Evolutionary conservation across 257 asterid genomes (phyloP).

Genomic region (Penstemon eatonii): DNA sequence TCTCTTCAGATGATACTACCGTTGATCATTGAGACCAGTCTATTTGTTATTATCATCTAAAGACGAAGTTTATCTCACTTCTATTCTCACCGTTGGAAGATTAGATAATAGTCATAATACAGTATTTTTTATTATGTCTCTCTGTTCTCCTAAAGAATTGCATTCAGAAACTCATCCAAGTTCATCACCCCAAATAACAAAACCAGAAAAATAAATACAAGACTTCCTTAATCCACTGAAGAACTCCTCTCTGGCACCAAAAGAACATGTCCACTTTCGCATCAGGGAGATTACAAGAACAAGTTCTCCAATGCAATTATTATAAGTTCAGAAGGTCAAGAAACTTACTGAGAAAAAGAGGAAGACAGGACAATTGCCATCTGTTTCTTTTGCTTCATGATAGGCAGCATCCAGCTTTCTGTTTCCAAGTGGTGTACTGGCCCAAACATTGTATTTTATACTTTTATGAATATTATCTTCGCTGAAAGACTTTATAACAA

Average conservation of each 20-base stretch:
- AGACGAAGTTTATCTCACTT: not conserved
- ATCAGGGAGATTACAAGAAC: too few relatives aligned
- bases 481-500: conserved; percentile 94
- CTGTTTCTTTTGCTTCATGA: conserved; percentile 68
- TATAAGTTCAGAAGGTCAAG: conserved; percentile 12
- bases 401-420: conserved; percentile 93
- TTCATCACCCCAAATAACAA: conserved; percentile 17
- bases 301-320: too few relatives aligned
- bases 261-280: too few relatives aligned
- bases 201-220: not conserved
- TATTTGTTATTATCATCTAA: not conserved
- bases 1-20: not conserved
- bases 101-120: conserved; percentile 20
- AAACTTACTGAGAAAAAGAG: conserved; percentile 83
- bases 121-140: not conserved
- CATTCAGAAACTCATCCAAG: conserved; percentile 12
- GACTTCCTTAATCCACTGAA: not conserved
- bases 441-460: conserved; percentile 90
- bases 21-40: too few relatives aligned
- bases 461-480: conserved; percentile 98
- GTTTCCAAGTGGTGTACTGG: conserved; percentile 97
- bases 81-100: not conserved
- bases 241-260: conserved; percentile 3
- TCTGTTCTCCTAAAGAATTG: conserved; percentile 3
- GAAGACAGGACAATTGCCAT: conserved; percentile 71